Evolutionary conservation across 352 stramenopile species (phyloP), one percentile per base, ranked within the genome.

Genomic region (Globisporangium camurandrum): DNA sequence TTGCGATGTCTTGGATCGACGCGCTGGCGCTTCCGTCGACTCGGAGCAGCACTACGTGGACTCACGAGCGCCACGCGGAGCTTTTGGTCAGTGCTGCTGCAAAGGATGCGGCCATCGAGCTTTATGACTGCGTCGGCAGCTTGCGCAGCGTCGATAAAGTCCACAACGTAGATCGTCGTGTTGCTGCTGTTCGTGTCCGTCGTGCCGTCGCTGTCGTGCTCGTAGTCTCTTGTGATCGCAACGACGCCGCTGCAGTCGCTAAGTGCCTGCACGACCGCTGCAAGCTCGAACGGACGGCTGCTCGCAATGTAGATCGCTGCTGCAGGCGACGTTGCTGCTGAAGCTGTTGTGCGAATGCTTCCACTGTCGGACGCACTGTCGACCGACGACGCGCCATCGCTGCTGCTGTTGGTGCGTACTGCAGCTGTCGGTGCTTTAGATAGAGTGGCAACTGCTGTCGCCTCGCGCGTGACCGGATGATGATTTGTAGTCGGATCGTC

Each of bases 21-120:
- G 31, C 78, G 75, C 54, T 89, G 78, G 26, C 78, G 64, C 56
- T 89, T 89, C 24, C 78, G 73, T 46, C 71, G 71, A 27, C 78
- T 73, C 20, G 75, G 67, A 0, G 52, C 66, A 22, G 20, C 47
- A 9, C 47, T 48, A 6, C 69, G 11, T 1, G 56, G 16, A 30
- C 22, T 40, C 49, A 56, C 28, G 0, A 44, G 10, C 7, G 23
- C 54, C 16, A 74, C 73, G 27, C 64, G 69, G 37, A 89, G 61
- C 45, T 75, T 87, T 23, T 71, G 69, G n/a, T n/a, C n/a, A n/a
- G n/a, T n/a, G 0, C 67, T 71, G 54, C 69, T 63, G 54, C 73
- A 86, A n/a, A n/a, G n/a, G 44, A 78, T 55, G 14, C 54, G 59
- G 6, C 71, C 71, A 51, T 89, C 69, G 31, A 89, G 58, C 41